Evolutionary conservation across 2,329 filamentous ascomycete species (phyloP).

Genomic region (Ceratocystis diversiconidia): DNA sequence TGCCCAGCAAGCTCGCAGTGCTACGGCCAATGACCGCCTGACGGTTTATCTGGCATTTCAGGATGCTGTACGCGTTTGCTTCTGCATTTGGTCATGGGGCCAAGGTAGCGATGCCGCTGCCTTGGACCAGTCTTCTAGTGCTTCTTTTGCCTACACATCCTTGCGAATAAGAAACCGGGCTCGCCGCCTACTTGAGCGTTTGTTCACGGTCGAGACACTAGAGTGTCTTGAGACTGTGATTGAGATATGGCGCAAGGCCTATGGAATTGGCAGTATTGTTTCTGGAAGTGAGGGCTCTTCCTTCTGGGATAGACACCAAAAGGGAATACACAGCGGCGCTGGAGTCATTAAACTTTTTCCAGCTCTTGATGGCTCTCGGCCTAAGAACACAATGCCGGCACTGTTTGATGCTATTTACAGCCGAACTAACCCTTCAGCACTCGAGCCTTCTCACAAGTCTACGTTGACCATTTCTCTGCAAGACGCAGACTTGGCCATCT

Average conservation of each 20-base stretch:
- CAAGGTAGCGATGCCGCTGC: constrained; percentile 43
- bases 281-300: not conserved
- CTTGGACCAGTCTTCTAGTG: constrained; percentile 53
- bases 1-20: constrained; percentile 57
- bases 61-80: constrained; percentile 84
- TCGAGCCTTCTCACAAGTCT: constrained; percentile 70
- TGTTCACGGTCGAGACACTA: constrained; percentile 81
- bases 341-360: constrained; percentile 77
- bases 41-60: constrained; percentile 95
- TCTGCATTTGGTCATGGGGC: constrained; percentile 91
- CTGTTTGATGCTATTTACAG: constrained; percentile 96
- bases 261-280: constrained; percentile 23
- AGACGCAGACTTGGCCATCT: constrained; percentile 72
- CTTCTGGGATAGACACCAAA: not conserved
- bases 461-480: constrained; percentile 74
- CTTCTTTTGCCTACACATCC: constrained; percentile 83
- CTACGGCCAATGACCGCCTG: constrained; percentile 81
- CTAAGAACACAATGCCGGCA: constrained; percentile 81
- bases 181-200: constrained; percentile 73
- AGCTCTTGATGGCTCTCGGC: constrained; percentile 78
- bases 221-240: constrained; percentile 89
- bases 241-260: constrained; percentile 57
- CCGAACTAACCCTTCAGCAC: constrained; percentile 66
- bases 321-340: constrained; percentile 24
- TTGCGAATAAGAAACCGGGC: constrained; percentile 82